Percentiles rank a stretch among this genome's conserved stretches.
Evolutionary conservation across 2,329 filamentous ascomycete species (phyloP).

Genomic region (Botrytis sinoallii): DNA sequence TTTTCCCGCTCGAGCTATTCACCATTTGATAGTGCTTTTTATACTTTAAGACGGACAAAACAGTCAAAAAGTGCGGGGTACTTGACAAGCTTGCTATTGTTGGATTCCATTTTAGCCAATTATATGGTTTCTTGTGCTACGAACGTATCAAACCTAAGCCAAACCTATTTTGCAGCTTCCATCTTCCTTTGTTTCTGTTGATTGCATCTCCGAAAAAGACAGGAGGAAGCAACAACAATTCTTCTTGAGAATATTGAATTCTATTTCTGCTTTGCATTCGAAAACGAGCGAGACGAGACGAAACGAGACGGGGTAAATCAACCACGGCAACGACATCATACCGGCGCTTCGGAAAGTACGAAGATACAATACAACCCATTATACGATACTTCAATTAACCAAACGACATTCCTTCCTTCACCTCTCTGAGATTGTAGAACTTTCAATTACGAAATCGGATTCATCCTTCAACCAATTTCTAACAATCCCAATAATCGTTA

Average conservation of each 20-base stretch:
- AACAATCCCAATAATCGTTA: neutral
- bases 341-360: neutral
- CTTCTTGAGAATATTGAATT: neutral
- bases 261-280: conserved; percentile 23
- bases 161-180: conserved; percentile 14
- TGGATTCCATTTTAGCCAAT: conserved; percentile 2
- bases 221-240: neutral
- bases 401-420: neutral
- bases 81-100: conserved; percentile 9
- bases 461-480: neutral
- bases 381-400: conserved; percentile 1
- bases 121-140: conserved; percentile 10
- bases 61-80: conserved; percentile 17
- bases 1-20: neutral
- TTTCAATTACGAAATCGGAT: neutral
- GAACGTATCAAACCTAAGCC: neutral
- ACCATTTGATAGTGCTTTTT: neutral
- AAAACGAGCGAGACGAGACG: conserved; percentile 3
- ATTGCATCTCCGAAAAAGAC: neutral
- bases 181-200: conserved; percentile 18
- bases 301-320: neutral
- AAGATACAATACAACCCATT: neutral
- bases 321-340: neutral
- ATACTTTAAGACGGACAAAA: neutral
- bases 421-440: neutral